A percentile compares a stretch with the other conserved stretches of the same genome.
Evolutionary conservation across 257 asterid genomes (phyloP).

Genomic region (Verbena officinalis): DNA sequence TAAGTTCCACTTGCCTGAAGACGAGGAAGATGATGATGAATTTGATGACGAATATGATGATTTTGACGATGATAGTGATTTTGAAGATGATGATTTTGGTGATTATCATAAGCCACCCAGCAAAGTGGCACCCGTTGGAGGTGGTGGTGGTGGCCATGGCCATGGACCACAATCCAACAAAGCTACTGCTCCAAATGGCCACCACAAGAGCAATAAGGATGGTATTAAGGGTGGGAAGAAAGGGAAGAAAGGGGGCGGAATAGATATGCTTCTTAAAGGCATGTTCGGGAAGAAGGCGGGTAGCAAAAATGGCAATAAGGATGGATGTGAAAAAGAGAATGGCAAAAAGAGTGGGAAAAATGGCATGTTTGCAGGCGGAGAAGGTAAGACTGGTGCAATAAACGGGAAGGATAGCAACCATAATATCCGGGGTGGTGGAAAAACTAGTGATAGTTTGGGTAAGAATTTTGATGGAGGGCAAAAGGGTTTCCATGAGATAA

Average conservation of each 20-base stretch:
- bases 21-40: slow-evolving; percentile 44
- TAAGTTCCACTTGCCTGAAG: slow-evolving; percentile 53
- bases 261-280: slow-evolving; percentile 43
- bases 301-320: slow-evolving; percentile 40
- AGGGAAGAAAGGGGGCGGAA: slow-evolving; percentile 51
- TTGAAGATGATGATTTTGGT: slow-evolving; percentile 42
- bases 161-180: slow-evolving; percentile 27
- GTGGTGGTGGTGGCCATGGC: slow-evolving; percentile 38
- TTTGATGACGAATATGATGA: slow-evolving; percentile 32
- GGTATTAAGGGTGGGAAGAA: slow-evolving; percentile 36
- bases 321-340: slow-evolving; percentile 37
- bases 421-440: slow-evolving; percentile 36
- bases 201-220: slow-evolving; percentile 36
- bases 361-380: slow-evolving; percentile 19
- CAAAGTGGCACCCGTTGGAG: slow-evolving; percentile 33
- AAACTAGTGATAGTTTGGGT: slow-evolving; percentile 38
- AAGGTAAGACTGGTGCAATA: slow-evolving; percentile 36
- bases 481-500: slow-evolving; percentile 41
- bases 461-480: slow-evolving; percentile 43
- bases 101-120: slow-evolving; percentile 30
- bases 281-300: slow-evolving; percentile 39
- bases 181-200: slow-evolving; percentile 35
- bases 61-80: too few species aligned
- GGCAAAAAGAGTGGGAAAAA: slow-evolving; percentile 38
- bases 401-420: slow-evolving; percentile 33